Percentiles rank a stretch among this genome's conserved stretches.
phyloP scores from a whole-genome alignment of 257 asterid genomes.

The Salvia hispanica region DNA sequence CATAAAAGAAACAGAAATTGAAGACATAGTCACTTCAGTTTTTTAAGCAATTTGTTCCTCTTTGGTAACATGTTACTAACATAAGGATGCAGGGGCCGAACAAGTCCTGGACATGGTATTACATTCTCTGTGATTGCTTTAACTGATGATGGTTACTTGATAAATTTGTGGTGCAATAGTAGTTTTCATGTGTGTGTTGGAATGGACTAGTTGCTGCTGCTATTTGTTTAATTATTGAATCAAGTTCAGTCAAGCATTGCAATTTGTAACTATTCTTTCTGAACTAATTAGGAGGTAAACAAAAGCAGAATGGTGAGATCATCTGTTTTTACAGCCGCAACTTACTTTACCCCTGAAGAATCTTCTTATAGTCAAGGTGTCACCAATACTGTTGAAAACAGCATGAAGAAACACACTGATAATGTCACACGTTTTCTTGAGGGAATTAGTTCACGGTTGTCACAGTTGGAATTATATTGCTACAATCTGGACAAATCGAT shows the following conservation, averaged over 20 bases:
- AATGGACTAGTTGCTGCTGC: neutral
- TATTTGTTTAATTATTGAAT: neutral
- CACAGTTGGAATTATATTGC: constrained; percentile 86
- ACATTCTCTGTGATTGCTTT: neutral
- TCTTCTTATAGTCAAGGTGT: constrained; percentile 73
- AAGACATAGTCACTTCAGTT: neutral
- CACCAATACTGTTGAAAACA: constrained; percentile 63
- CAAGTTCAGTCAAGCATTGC: neutral
- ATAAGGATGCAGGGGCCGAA: neutral
- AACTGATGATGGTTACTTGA: constrained; percentile 1
- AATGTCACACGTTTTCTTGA: constrained; percentile 91
- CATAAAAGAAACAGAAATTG: neutral
- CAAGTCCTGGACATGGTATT: neutral
- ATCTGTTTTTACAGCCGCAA: constrained; percentile 57
- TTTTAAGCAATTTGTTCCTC: constrained; percentile 9
- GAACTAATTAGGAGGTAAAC: constrained; percentile 66
- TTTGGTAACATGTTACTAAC: constrained; percentile 2
- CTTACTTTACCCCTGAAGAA: constrained; percentile 79
- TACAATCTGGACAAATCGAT: constrained; percentile 90
- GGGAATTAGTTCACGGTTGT: constrained; percentile 91
- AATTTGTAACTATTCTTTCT: constrained; percentile 20
- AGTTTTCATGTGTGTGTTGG: neutral
- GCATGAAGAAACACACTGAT: constrained; percentile 85
- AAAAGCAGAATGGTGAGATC: constrained; percentile 85
- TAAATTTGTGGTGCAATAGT: neutral